These are phyloP conservation scores for Helotiales sp. DNA, from an alignment of 2,329 filamentous ascomycete species.

Conservation along the genomic window DNA sequence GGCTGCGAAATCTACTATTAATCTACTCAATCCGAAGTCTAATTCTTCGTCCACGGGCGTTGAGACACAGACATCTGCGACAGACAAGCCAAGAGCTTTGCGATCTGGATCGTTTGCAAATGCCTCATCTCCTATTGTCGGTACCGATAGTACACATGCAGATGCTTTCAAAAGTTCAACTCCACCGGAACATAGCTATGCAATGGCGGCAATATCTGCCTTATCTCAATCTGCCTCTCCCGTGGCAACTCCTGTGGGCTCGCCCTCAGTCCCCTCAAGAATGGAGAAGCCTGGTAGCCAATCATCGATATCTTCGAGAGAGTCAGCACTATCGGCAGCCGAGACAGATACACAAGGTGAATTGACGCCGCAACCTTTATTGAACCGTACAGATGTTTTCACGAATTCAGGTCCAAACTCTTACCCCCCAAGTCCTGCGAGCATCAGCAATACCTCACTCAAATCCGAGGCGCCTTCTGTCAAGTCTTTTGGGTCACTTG, in stretches of 20 bases:
- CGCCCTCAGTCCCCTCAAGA: slow-evolving; percentile 42
- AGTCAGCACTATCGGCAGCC: slow-evolving; percentile 38
- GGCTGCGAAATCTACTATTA: slow-evolving; percentile 31
- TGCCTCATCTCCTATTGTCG: slow-evolving; percentile 64
- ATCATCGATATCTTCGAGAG: slow-evolving; percentile 52
- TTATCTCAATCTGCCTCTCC: slow-evolving; percentile 57
- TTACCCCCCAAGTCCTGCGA: slow-evolving; percentile 35
- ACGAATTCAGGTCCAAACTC: slow-evolving; percentile 17
- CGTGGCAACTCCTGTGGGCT: slow-evolving; percentile 45
- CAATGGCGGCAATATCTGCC: slow-evolving; percentile 69
- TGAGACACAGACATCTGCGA: slow-evolving; percentile 43
- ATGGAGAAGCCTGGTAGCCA: slow-evolving; percentile 44
- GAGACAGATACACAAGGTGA: slow-evolving; percentile 38
- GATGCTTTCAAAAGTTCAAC: slow-evolving; percentile 60
- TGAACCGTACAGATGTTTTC: slow-evolving; percentile 13
- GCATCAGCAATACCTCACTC: slow-evolving; percentile 39
- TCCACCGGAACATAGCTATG: slow-evolving; percentile 57
- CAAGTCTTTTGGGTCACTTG: slow-evolving; percentile 42
- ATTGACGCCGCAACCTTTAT: slow-evolving; percentile 32
- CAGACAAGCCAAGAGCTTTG: slow-evolving; percentile 54
- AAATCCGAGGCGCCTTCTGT: slow-evolving; percentile 43
- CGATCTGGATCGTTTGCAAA: slow-evolving; percentile 63
- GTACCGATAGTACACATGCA: slow-evolving; percentile 64
- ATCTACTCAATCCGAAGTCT: slow-evolving; percentile 28
- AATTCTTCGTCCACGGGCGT: slow-evolving; percentile 49